Conservation (phyloP, 768 basidiomycete genomes). For the Hygrocybe coccinea region DNA sequence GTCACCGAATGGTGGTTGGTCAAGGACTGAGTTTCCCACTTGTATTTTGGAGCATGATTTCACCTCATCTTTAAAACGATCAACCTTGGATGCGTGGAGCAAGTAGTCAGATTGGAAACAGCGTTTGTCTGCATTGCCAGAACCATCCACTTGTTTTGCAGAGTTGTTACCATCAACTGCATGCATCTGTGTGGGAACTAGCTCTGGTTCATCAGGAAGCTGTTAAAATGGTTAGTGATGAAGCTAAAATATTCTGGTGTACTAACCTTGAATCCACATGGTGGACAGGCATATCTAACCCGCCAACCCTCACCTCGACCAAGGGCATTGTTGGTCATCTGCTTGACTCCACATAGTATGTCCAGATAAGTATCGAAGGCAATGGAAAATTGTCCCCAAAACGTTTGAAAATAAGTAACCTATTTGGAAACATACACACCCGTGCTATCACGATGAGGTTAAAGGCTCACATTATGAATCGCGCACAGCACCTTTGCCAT, state of each 20-base stretch:
- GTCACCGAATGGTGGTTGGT: no score
- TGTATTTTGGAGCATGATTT: no score
- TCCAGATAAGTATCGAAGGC: neutral
- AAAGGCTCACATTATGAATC: conserved; percentile 16
- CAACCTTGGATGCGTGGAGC: neutral
- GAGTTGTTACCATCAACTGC: conserved; percentile 1
- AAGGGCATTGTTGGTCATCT: neutral
- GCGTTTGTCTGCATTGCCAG: neutral
- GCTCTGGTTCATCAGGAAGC: neutral
- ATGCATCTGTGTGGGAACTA: neutral
- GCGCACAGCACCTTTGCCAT: conserved; percentile 25
- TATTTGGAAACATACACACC: neutral
- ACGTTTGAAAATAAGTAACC: neutral
- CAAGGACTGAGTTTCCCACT: no score
- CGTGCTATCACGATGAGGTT: neutral
- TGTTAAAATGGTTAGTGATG: neutral
- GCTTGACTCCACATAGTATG: neutral
- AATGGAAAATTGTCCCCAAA: neutral
- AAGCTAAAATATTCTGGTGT: neutral
- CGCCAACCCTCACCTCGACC: neutral
- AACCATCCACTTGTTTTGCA: neutral
- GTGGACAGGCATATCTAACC: neutral
- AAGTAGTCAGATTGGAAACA: neutral
- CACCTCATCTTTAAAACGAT: conserved; percentile 4
- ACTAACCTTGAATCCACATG: neutral